Conservation (phyloP, 495 filamentous ascomycete genomes). For the Trichoderma virens region DNA sequence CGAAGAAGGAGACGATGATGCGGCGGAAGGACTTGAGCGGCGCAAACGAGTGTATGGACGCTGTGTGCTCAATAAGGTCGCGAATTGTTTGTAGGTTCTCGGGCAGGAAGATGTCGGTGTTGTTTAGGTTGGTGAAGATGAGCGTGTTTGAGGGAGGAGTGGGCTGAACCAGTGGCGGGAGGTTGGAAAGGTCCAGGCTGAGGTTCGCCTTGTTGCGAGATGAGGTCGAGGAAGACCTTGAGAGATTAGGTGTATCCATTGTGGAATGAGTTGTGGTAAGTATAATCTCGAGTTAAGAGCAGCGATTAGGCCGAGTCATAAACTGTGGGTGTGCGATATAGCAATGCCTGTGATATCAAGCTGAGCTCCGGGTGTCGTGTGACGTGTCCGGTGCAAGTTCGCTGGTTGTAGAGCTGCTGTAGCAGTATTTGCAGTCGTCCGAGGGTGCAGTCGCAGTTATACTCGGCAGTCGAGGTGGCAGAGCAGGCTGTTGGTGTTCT, state of each 20-base stretch:
- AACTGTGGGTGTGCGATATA: too few species aligned
- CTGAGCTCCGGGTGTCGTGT: neutral
- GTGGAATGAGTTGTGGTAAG: neutral
- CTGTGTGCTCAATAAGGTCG: slow-evolving; percentile 56
- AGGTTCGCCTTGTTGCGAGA: slow-evolving; percentile 41
- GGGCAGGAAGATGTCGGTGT: slow-evolving; percentile 69
- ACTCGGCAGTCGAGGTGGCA: too few species aligned
- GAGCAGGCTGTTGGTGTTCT: neutral
- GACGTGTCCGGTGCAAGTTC: neutral
- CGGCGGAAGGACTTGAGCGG: slow-evolving; percentile 88
- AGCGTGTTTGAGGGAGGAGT: slow-evolving; percentile 87
- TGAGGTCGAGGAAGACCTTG: slow-evolving; percentile 26
- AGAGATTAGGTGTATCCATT: slow-evolving; percentile 20
- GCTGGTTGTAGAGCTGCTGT: too few species aligned
- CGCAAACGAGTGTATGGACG: slow-evolving; percentile 76
- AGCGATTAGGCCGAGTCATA: neutral
- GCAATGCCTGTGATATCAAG: too few species aligned
- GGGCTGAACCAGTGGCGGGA: slow-evolving; percentile 73
- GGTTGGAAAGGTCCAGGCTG: slow-evolving; percentile 70
- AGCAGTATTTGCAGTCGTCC: too few species aligned
- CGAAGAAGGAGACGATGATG: slow-evolving; percentile 82
- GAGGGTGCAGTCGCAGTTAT: too few species aligned
- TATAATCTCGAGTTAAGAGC: neutral
- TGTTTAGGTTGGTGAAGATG: slow-evolving; percentile 81
- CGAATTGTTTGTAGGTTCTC: slow-evolving; percentile 70